Evolutionary conservation across 805 yeast genomes (phyloP).

Genomic region (Schwanniomyces polymorphus): DNA sequence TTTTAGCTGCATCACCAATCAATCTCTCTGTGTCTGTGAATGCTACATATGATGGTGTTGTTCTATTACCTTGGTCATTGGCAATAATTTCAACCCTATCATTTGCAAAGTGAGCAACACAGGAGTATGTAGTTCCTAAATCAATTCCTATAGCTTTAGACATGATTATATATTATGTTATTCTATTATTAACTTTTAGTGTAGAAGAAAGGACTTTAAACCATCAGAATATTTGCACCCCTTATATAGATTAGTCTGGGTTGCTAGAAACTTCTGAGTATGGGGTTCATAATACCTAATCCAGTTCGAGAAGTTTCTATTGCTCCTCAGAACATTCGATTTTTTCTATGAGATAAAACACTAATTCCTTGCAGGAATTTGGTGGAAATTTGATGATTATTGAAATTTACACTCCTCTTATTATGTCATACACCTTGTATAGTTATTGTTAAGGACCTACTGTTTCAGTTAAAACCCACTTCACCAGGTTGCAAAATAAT

Average conservation of each 20-base stretch:
- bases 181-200: too few relatives aligned
- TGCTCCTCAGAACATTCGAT: background rate
- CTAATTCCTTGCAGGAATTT: too few relatives aligned
- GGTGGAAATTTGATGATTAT: too few relatives aligned
- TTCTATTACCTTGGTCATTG: constrained; percentile 71
- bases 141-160: constrained; percentile 75
- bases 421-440: too few relatives aligned
- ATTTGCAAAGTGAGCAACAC: constrained; percentile 74
- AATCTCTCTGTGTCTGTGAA: constrained; percentile 90
- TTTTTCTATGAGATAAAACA: background rate
- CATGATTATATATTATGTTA: too few relatives aligned
- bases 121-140: constrained; percentile 87
- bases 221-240: background rate
- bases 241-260: constrained; percentile 3
- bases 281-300: constrained; percentile 6
- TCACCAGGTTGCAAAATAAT: too few relatives aligned
- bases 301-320: constrained; percentile 6
- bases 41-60: constrained; percentile 94
- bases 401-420: too few relatives aligned
- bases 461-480: too few relatives aligned
- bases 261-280: constrained; percentile 6
- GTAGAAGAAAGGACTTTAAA: too few relatives aligned
- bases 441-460: too few relatives aligned
- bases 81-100: constrained; percentile 77
- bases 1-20: constrained; percentile 93